Evolutionary conservation across 1,139 yeast genomes (phyloP), one percentile per base, ranked within the genome.

Genomic region (Suhomyces terraborum): DNA sequence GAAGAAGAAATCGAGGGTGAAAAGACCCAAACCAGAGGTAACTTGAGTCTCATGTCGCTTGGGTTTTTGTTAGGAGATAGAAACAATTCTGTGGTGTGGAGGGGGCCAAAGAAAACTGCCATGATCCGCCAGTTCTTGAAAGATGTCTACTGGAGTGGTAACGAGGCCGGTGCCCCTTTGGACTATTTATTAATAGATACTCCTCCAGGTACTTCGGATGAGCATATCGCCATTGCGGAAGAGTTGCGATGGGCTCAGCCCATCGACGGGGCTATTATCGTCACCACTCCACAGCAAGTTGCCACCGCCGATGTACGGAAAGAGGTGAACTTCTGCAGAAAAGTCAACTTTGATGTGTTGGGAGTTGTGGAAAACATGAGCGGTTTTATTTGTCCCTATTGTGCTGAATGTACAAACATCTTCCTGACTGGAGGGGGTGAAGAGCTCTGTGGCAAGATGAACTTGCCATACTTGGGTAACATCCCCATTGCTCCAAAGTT

Each of bases 181-280:
- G 97, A 91, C 61, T 94, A 88, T 58, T 66, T 94, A 42, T 67
- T 94, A 32, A 91, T 94, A 7, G 99, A 94, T 58, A 93, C 99
- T 0, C 99, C 99, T 0, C 99, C 99, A 0, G 99, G 99, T 0
- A 93, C 99, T 0, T 85, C 96, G 0, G 99, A 94, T 61, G 99
- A 94, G 61, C 99, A 94, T 62, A 93, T 94, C 32, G 91, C 97
- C 3, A 84, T 94, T 22, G 98, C 97, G 2, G 98, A 94, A 60
- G 95, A 88, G 59, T 72, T 93, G 37, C 66, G 87, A 44, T 77
- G 69, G 56, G 76, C 77, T 4, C 61, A 61, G 31, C 76, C 76
- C 3, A 58, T 69, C 3, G 77, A 72, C 43, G 78, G 78, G 0
- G 78, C 78, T 17, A 64, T 73, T 3, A 69, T 73, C 2, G 78